Evolutionary conservation across 1,139 yeast species (phyloP).

Genomic region (Pichia sp.): DNA sequence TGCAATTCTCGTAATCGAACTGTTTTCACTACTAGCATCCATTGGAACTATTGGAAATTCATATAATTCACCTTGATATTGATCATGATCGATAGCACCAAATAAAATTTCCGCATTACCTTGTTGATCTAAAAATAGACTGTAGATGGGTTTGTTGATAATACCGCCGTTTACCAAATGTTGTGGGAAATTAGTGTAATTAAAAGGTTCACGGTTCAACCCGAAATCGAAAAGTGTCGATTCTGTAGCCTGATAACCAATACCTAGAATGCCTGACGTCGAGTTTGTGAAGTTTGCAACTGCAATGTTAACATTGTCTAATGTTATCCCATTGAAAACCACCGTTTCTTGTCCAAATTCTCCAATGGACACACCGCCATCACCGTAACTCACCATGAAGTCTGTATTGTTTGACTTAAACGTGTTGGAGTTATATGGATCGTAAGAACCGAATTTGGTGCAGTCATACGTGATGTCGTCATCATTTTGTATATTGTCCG

Average conservation of each 20-base stretch:
- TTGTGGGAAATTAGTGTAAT: constrained; percentile 52
- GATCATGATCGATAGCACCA: constrained; percentile 51
- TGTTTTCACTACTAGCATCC: constrained; percentile 26
- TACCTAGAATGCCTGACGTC: constrained; percentile 53
- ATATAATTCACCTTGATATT: constrained; percentile 30
- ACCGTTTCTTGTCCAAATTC: constrained; percentile 56
- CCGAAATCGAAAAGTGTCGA: constrained; percentile 28
- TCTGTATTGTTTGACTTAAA: constrained; percentile 45
- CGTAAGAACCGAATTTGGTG: constrained; percentile 2
- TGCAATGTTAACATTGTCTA: constrained; percentile 48
- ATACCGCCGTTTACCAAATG: constrained; percentile 48
- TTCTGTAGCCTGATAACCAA: constrained; percentile 51
- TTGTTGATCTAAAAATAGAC: constrained; percentile 41
- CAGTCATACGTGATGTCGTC: not conserved
- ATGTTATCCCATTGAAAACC: constrained; percentile 37
- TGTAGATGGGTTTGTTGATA: constrained; percentile 49
- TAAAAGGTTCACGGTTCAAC: constrained; percentile 13
- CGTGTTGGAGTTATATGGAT: constrained; percentile 40
- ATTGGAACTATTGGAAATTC: constrained; percentile 45
- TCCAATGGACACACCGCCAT: constrained; percentile 54
- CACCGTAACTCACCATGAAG: constrained; percentile 56
- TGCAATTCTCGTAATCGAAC: constrained; percentile 35
- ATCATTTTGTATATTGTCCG: not conserved
- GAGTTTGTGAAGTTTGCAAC: constrained; percentile 49
- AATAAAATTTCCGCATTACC: constrained; percentile 47